phyloP scores from a whole-genome alignment of 805 yeast species.

The Yamadazyma phyllophila region DNA sequence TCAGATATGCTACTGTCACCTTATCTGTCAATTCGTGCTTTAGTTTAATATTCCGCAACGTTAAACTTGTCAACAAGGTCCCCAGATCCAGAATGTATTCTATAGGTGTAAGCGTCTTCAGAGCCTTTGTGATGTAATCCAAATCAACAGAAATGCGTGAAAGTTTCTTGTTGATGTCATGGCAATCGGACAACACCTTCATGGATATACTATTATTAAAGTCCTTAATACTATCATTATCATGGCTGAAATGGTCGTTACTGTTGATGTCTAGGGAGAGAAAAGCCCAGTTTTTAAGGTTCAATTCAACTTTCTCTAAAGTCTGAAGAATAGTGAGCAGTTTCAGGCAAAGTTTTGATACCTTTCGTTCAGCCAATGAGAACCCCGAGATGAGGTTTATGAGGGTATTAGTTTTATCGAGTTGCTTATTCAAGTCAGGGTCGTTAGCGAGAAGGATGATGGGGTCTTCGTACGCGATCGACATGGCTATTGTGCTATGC shows the following conservation, averaged over 20 bases:
- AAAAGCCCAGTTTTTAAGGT: slow-evolving; percentile 54
- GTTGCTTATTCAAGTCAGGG: slow-evolving; percentile 45
- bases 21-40: slow-evolving; percentile 51
- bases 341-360: slow-evolving; percentile 48
- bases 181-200: slow-evolving; percentile 51
- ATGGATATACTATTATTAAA: slow-evolving; percentile 56
- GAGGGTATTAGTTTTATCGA: slow-evolving; percentile 39
- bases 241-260: slow-evolving; percentile 34
- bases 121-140: slow-evolving; percentile 45
- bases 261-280: slow-evolving; percentile 50
- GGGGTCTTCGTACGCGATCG: slow-evolving; percentile 43
- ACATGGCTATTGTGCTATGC: background rate
- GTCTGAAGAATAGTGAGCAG: slow-evolving; percentile 48
- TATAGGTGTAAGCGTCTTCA: slow-evolving; percentile 38
- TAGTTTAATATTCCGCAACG: slow-evolving; percentile 46
- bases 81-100: slow-evolving; percentile 56
- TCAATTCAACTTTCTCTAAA: slow-evolving; percentile 47
- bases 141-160: slow-evolving; percentile 44
- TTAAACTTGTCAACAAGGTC: slow-evolving; percentile 45
- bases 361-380: slow-evolving; percentile 39
- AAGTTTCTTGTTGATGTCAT: slow-evolving; percentile 43
- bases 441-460: slow-evolving; percentile 47
- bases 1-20: slow-evolving; percentile 58
- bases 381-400: slow-evolving; percentile 43
- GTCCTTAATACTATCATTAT: slow-evolving; percentile 16